These are phyloP conservation scores for Lentinula aciculospora DNA, from an alignment of 768 basidiomycete genomes.

Conservation along the genomic window DNA sequence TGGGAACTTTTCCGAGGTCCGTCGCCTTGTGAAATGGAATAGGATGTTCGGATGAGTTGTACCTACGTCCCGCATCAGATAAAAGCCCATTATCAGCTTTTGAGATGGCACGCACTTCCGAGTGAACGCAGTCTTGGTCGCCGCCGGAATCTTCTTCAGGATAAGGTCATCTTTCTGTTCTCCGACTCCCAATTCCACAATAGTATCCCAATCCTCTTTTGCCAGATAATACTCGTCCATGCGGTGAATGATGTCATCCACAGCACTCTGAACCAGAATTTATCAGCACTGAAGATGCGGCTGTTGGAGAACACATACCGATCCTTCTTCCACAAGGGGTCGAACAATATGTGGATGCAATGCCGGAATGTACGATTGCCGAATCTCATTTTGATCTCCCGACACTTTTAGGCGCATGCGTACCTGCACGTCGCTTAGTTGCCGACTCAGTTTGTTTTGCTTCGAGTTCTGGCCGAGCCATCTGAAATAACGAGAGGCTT, in stretches of 20 bases:
- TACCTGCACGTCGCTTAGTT: conserved; percentile 86
- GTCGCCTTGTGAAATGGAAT: conserved; percentile 91
- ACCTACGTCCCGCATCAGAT: conserved; percentile 39
- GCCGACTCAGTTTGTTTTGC: conserved; percentile 72
- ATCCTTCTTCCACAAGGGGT: conserved; percentile 70
- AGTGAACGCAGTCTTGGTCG: conserved; percentile 83
- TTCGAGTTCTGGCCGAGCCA: conserved; percentile 99
- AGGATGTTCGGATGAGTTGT: conserved; percentile 86
- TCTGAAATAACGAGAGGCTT: conserved; percentile 31
- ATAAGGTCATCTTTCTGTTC: conserved; percentile 68
- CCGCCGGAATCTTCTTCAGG: conserved; percentile 76
- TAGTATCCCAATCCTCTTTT: conserved; percentile 95
- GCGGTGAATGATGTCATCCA: conserved; percentile 74
- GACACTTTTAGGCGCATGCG: conserved; percentile 94
- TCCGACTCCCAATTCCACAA: conserved; percentile 90
- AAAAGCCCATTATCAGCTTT: not conserved
- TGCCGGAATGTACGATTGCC: conserved; percentile 89
- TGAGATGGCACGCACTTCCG: conserved; percentile 51
- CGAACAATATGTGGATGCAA: conserved; percentile 74
- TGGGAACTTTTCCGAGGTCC: conserved; percentile 72
- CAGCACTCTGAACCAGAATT: conserved; percentile 50
- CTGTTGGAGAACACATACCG: conserved; percentile 44
- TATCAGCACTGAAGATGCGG: not conserved
- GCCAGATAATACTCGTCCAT: conserved; percentile 96
- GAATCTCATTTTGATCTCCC: conserved; percentile 83